Evolutionary conservation across 768 basidiomycete species (phyloP).

Genomic region (Sarcomyxa edulis): DNA sequence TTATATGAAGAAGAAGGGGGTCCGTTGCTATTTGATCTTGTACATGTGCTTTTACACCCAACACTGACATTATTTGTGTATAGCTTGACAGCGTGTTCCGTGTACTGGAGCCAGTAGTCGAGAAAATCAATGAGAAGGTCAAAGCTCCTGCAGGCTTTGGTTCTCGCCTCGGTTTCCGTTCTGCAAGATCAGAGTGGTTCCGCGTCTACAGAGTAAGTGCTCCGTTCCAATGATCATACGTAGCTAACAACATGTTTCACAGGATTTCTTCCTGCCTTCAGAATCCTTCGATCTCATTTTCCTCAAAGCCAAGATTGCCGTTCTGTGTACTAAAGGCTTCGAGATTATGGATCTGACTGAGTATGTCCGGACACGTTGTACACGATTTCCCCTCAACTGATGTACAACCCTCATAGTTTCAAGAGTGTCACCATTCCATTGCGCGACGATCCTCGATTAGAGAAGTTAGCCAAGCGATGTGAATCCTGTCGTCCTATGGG

Average conservation of each 20-base stretch:
- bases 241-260: constrained; percentile 18
- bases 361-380: too few relatives aligned
- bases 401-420: constrained; percentile 57
- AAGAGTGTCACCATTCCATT: constrained; percentile 88
- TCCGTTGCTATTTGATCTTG: constrained; percentile 19
- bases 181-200: constrained; percentile 91
- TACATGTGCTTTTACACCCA: too few relatives aligned
- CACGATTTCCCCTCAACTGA: too few relatives aligned
- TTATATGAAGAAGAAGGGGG: constrained; percentile 94
- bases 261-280: constrained; percentile 88
- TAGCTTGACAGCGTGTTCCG: constrained; percentile 90
- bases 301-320: constrained; percentile 88
- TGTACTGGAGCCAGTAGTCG: constrained; percentile 94
- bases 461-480: constrained; percentile 76
- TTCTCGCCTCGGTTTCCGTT: constrained; percentile 71
- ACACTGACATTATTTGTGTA: background rate
- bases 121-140: constrained; percentile 76
- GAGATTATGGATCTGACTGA: constrained; percentile 96
- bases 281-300: constrained; percentile 90
- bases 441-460: constrained; percentile 60
- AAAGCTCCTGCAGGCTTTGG: constrained; percentile 68
- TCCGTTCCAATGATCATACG: background rate
- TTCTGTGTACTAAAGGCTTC: constrained; percentile 91
- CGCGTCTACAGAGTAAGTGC: constrained; percentile 60
- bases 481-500: constrained; percentile 85